These are phyloP conservation scores for Cymbidium sinense DNA, from an alignment of 106 monocot species.

Conservation along the genomic window DNA sequence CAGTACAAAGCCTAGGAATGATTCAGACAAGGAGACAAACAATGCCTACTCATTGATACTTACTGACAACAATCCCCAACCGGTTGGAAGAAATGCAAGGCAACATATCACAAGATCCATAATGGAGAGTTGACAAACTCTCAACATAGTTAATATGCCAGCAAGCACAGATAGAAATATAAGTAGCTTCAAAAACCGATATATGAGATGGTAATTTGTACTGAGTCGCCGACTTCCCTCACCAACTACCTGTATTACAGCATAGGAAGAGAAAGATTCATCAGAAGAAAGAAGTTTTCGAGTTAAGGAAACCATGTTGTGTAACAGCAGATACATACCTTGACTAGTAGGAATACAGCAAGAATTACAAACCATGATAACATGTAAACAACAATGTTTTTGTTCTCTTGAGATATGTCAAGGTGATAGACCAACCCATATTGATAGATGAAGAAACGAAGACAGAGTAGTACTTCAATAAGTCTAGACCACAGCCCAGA, in stretches of 20 bases:
- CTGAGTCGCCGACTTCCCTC: constrained; percentile 52
- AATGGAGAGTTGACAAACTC: constrained; percentile 43
- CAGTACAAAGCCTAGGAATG: too few species aligned
- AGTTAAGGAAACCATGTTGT: not conserved
- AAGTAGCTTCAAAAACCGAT: constrained; percentile 55
- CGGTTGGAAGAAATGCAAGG: constrained; percentile 76
- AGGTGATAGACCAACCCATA: constrained; percentile 82
- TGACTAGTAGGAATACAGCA: constrained; percentile 48
- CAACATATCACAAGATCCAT: constrained; percentile 62
- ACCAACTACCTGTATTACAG: constrained; percentile 25
- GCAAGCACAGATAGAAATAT: constrained; percentile 44
- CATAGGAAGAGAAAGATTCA: not conserved
- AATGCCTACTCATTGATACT: not conserved
- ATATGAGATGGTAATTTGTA: constrained; percentile 47
- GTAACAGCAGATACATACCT: constrained; percentile 17
- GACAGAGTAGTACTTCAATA: constrained; percentile 53
- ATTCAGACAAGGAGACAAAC: too few species aligned
- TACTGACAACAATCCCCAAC: constrained; percentile 70
- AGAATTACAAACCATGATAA: constrained; percentile 65
- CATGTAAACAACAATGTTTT: constrained; percentile 58
- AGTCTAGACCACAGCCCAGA: constrained; percentile 34
- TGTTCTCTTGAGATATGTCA: constrained; percentile 61
- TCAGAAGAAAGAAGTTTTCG: constrained; percentile 1
- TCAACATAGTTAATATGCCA: constrained; percentile 32
- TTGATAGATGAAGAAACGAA: constrained; percentile 82